Conservation (phyloP, 805 yeast species). For the Candida montana region DNA sequence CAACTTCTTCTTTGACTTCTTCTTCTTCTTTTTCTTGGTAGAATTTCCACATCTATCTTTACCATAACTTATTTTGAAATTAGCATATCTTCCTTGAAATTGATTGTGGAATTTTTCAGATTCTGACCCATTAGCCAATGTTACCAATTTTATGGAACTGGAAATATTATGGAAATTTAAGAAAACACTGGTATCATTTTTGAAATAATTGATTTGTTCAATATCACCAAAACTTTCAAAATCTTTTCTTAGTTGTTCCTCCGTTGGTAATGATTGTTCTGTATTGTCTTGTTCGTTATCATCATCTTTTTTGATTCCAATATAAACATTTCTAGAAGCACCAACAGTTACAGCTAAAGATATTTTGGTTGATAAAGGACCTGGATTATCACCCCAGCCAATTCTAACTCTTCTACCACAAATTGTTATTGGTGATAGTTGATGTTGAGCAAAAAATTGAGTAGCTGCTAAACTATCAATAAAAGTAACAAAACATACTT, state of each 20-base stretch:
- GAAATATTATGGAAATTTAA: conserved; percentile 60
- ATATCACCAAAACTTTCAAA: conserved; percentile 61
- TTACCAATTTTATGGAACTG: conserved; percentile 61
- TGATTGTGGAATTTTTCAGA: conserved; percentile 32
- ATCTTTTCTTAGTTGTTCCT: conserved; percentile 49
- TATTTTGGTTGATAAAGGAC: conserved; percentile 52
- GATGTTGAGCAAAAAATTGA: conserved; percentile 57
- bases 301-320: conserved; percentile 46
- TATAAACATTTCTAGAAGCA: conserved; percentile 72
- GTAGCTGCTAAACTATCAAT: conserved; percentile 60
- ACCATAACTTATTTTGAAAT: conserved; percentile 61
- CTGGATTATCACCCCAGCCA: conserved; percentile 68
- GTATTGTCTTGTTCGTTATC: conserved; percentile 25
- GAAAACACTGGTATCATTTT: conserved; percentile 69
- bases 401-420: conserved; percentile 59
- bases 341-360: conserved; percentile 64
- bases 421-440: conserved; percentile 51
- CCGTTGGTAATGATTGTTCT: conserved; percentile 37
- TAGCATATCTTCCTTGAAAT: conserved; percentile 42
- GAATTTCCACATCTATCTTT: conserved; percentile 80
- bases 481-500: conserved; percentile 66
- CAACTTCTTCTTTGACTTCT: conserved; percentile 24
- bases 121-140: conserved; percentile 42
- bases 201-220: conserved; percentile 71
- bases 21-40: conserved; percentile 43